Percentiles rank a stretch among this genome's conserved stretches.
These are phyloP conservation scores for Spizellomyces punctatus DNA, from an alignment of 192 early-diverging fungal genomes.

Conservation along the genomic window DNA sequence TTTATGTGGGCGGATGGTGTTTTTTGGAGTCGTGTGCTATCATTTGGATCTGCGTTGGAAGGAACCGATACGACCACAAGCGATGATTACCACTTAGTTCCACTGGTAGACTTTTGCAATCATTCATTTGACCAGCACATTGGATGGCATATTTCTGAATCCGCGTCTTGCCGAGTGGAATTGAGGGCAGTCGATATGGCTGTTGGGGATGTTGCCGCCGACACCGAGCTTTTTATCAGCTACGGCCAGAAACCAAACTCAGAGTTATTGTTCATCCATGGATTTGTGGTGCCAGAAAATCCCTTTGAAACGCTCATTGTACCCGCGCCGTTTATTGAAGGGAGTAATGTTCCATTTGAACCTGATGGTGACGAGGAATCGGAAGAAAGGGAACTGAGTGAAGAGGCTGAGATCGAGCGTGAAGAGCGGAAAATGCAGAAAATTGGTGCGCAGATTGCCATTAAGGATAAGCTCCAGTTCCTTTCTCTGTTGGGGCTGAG, in stretches of 20 bases:
- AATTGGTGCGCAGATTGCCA: not conserved
- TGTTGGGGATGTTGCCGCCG: conserved; percentile 7
- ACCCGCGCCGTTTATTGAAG: conserved; percentile 37
- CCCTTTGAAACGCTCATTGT: conserved; percentile 31
- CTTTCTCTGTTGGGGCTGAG: conserved; percentile 6
- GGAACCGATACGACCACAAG: not conserved
- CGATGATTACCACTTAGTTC: conserved; percentile 62
- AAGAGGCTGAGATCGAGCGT: conserved; percentile 13
- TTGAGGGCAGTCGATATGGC: conserved; percentile 21
- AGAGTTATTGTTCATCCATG: conserved; percentile 73
- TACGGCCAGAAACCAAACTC: conserved; percentile 73
- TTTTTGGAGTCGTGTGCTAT: conserved; percentile 72
- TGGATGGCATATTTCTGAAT: conserved; percentile 53
- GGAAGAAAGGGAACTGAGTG: conserved; percentile 14
- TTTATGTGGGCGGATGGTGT: conserved; percentile 70
- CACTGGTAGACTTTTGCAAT: conserved; percentile 75
- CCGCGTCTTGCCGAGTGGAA: conserved; percentile 19
- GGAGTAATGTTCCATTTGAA: not conserved
- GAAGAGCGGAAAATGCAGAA: not conserved
- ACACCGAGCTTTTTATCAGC: conserved; percentile 59
- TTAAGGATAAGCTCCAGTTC: conserved; percentile 18
- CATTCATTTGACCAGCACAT: conserved; percentile 59
- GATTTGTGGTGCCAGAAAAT: conserved; percentile 62
- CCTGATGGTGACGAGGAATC: conserved; percentile 18
- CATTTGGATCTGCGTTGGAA: conserved; percentile 41